Conservation (phyloP, 495 filamentous ascomycete species). For the Cercophora samala region DNA sequence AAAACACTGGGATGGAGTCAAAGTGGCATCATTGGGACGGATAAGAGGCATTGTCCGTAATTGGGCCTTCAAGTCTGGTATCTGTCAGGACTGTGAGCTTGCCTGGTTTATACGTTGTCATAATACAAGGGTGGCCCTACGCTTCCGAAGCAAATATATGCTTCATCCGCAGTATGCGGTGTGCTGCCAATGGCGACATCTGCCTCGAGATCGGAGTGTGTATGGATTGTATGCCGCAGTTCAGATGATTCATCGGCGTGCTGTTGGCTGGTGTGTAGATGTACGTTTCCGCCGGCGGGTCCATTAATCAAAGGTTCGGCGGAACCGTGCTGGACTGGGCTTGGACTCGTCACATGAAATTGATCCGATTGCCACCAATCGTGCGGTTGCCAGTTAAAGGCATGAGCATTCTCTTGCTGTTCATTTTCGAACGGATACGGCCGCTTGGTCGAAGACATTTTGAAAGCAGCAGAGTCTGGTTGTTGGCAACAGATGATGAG, state of each 20-base stretch:
- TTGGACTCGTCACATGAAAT: too few relatives aligned
- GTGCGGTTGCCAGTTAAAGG: too few relatives aligned
- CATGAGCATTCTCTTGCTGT: not conserved
- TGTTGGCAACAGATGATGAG: not conserved
- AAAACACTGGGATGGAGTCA: not conserved
- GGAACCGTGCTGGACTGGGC: too few relatives aligned
- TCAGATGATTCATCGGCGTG: not conserved
- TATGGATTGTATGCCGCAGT: not conserved
- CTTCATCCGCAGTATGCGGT: not conserved
- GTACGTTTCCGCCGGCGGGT: too few relatives aligned
- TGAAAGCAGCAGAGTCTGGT: not conserved
- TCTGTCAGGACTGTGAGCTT: not conserved
- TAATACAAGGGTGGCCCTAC: not conserved
- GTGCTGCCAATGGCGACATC: not conserved
- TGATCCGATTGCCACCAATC: not conserved
- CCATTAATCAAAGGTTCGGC: too few relatives aligned
- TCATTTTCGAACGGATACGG: not conserved
- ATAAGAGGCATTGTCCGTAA: not conserved
- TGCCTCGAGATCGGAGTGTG: not conserved
- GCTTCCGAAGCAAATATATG: not conserved
- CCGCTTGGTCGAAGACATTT: not conserved
- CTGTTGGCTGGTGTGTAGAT: too few relatives aligned
- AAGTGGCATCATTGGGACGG: not conserved
- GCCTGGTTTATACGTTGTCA: not conserved
- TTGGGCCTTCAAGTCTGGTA: not conserved